Evolutionary conservation across 2,329 filamentous ascomycete genomes (phyloP).

Genomic region (Penicillium sp.): DNA sequence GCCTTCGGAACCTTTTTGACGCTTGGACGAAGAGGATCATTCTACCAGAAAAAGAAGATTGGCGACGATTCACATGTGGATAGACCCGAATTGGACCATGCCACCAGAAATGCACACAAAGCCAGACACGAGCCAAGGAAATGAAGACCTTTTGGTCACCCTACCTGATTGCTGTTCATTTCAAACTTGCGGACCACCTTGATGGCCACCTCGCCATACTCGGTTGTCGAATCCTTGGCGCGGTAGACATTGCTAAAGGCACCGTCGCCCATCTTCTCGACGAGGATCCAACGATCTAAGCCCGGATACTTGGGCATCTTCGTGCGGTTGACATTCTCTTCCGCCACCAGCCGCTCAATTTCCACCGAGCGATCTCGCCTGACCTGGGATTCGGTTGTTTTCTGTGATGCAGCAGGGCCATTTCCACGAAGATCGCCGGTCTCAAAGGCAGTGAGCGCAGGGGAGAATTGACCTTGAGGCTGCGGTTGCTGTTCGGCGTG

Average conservation of each 20-base stretch:
- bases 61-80: constrained; percentile 40
- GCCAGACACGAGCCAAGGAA: constrained; percentile 34
- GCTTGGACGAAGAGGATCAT: constrained; percentile 88
- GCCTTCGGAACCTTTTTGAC: constrained; percentile 93
- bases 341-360: constrained; percentile 80
- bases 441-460: constrained; percentile 59
- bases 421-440: constrained; percentile 53
- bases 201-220: constrained; percentile 82
- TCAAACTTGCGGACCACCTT: constrained; percentile 99
- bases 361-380: constrained; percentile 56
- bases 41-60: constrained; percentile 63
- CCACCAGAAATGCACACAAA: constrained; percentile 16
- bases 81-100: neutral
- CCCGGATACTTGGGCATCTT: constrained; percentile 85
- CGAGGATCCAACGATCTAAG: constrained; percentile 76
- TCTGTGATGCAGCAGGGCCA: constrained; percentile 64
- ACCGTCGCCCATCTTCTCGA: constrained; percentile 98
- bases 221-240: constrained; percentile 70
- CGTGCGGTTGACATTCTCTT: constrained; percentile 80
- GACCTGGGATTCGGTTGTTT: constrained; percentile 61
- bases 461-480: constrained; percentile 47
- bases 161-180: constrained; percentile 98
- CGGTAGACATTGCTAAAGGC: constrained; percentile 99
- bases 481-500: constrained; percentile 62
- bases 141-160: constrained; percentile 34